phyloP scores from a whole-genome alignment of 371 early-diverging fungal species.

The Rhizopus sp. region DNA sequence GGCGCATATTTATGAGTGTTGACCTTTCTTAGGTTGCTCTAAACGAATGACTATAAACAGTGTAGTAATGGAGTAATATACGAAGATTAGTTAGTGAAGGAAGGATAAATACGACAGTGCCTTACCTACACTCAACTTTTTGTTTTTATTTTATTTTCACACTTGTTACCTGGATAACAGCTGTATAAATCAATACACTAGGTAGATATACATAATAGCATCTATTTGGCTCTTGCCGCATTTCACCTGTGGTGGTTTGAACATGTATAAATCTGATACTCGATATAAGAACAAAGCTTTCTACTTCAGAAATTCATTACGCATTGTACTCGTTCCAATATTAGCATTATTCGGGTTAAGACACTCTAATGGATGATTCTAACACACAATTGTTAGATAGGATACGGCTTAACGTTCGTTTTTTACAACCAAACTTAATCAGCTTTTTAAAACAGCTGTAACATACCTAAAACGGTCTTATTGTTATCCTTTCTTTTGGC shows the following conservation, averaged over 20 bases:
- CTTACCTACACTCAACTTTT: constrained; percentile 9
- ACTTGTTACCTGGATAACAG: constrained; percentile 7
- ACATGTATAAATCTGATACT: constrained; percentile 15
- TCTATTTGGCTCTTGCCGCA: constrained; percentile 11
- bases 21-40: too few relatives aligned
- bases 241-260: constrained; percentile 12
- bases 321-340: constrained; percentile 13
- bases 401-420: neutral
- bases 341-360: constrained; percentile 14
- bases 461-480: constrained; percentile 6
- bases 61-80: too few relatives aligned
- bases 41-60: too few relatives aligned
- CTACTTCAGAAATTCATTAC: constrained; percentile 15
- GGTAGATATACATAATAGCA: constrained; percentile 16
- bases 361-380: constrained; percentile 12
- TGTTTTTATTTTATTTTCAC: constrained; percentile 13
- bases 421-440: constrained; percentile 1
- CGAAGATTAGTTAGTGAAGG: too few relatives aligned
- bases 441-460: constrained; percentile 4
- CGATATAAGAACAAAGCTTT: constrained; percentile 14
- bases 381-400: constrained; percentile 6
- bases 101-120: too few relatives aligned
- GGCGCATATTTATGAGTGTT: too few relatives aligned
- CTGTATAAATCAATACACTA: constrained; percentile 14
- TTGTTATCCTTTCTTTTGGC: constrained; percentile 10